Evolutionary conservation across 1,139 yeast genomes (phyloP), one percentile per base, ranked within the genome.

Genomic region (Wickerhamomyces sp.): DNA sequence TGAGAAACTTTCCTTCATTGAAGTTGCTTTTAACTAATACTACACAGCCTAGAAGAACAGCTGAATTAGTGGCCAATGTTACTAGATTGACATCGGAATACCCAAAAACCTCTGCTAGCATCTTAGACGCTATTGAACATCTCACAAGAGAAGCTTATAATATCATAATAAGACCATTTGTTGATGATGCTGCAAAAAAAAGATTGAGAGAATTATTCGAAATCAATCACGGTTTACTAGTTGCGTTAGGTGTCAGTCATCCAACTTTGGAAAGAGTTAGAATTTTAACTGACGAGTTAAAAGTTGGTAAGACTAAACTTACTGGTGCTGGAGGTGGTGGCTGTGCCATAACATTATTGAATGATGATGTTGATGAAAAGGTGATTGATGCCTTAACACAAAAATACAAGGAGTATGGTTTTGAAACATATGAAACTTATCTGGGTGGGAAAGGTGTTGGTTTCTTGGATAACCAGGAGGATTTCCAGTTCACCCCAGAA

Each of bases 251-350:
- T 2, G 99, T 94, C 7, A 84, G 95, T 13, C 98, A 94, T 60
- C 95, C 97, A 5, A 72, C 83, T 16, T 68, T 92, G 43, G 98
- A 92, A 58, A 68, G 70, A 38, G 77, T 90, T 35, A 81, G 79
- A 51, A 65, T 76, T 19, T 67, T 79, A 16, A 74, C 86, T 19
- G 90, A 84, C 54, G 70, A 68, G 33, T 57, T 76, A 41, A 58
- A 67, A 2, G 63, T 92, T 27, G 99, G 99, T 7, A 81, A 86
- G 44, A 90, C 99, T 2, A 92, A 92, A 61, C 72, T 92, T 44
- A 92, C 98, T 0, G 99, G 99, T 32, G 98, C 98, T 0, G 99
- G 99, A 20, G 98, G 98, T 16, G 99, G 99, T 33, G 99, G 99
- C 1, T 92, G 99, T 67, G 96, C 97, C 16, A 83, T 94, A 41